Conservation (phyloP, 176 grass and related monocot species). For the Rhynchospora tenuis region DNA sequence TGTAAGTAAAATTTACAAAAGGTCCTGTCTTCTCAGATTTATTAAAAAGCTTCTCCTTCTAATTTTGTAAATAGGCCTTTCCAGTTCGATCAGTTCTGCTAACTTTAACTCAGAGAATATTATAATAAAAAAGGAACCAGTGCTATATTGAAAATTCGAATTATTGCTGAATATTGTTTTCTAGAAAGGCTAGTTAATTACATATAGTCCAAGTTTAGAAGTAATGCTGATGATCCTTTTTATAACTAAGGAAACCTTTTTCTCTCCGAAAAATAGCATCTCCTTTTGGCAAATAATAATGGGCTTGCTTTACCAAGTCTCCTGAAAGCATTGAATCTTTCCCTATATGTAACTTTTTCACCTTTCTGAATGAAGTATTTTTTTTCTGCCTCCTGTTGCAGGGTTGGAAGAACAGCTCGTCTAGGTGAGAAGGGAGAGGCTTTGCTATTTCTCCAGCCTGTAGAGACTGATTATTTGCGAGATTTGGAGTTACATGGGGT, state of each 20-base stretch:
- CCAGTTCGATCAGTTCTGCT: not conserved
- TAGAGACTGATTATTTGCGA: slow-evolving; percentile 83
- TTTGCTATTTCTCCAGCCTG: slow-evolving; percentile 80
- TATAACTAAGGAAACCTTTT: not conserved
- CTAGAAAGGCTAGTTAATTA: not conserved
- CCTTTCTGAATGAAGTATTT: not conserved
- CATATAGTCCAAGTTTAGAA: not conserved
- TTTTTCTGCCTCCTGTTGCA: slow-evolving; percentile 12
- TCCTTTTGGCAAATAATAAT: not conserved
- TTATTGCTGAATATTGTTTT: not conserved
- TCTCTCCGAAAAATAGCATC: not conserved
- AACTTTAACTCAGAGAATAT: not conserved
- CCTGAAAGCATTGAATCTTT: not conserved
- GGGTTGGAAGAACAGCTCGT: slow-evolving; percentile 95
- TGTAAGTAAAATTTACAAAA: not conserved
- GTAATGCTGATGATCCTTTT: not conserved
- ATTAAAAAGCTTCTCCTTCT: not conserved
- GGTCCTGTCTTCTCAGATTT: not conserved
- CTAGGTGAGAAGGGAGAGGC: slow-evolving; percentile 89
- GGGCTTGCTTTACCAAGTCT: not conserved
- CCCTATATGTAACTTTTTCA: not conserved
- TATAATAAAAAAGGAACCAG: not conserved
- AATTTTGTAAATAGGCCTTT: not conserved
- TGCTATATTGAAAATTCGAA: not conserved
- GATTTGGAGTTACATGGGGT: slow-evolving; percentile 79